Percentiles rank a stretch among this genome's conserved stretches.
Evolutionary conservation across 2,329 filamentous ascomycete species (phyloP).

Genomic region (Nothopassalora personata): DNA sequence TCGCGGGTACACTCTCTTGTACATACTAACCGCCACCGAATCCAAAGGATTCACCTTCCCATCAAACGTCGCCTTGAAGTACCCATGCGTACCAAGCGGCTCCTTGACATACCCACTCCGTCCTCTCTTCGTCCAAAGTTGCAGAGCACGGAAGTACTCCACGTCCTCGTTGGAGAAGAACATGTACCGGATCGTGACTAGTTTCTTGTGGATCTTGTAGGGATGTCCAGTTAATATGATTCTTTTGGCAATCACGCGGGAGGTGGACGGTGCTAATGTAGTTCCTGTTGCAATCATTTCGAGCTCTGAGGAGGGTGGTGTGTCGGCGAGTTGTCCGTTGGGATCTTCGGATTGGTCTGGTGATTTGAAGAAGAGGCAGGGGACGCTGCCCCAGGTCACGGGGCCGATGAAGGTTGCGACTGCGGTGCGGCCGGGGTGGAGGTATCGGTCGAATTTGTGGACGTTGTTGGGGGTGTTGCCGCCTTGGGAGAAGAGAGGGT

Average conservation of each 20-base stretch:
- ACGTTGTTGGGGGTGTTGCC: constrained; percentile 93
- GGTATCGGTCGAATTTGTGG: constrained; percentile 89
- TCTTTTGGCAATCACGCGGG: constrained; percentile 84
- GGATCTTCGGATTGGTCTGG: constrained; percentile 42
- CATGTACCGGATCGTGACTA: constrained; percentile 98
- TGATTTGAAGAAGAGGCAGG: constrained; percentile 76
- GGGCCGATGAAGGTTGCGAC: constrained; percentile 88
- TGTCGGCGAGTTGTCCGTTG: constrained; percentile 34
- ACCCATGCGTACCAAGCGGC: constrained; percentile 91
- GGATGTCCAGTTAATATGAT: constrained; percentile 92
- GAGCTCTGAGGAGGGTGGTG: constrained; percentile 36
- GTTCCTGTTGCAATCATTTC: constrained; percentile 83
- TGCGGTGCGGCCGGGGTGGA: constrained; percentile 84
- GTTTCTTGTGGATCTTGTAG: constrained; percentile 96
- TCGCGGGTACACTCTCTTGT: constrained; percentile 59
- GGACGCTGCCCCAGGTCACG: constrained; percentile 87
- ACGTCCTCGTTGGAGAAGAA: constrained; percentile 97
- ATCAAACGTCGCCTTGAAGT: constrained; percentile 99
- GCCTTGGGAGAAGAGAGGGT: constrained; percentile 83
- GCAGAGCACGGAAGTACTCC: constrained; percentile 94
- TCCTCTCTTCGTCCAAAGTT: constrained; percentile 87
- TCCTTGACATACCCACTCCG: constrained; percentile 91
- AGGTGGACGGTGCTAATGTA: constrained; percentile 66
- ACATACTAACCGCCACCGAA: constrained; percentile 74
- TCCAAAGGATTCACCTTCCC: constrained; percentile 94